These are phyloP conservation scores for Cercospora sojina DNA, from an alignment of 2,329 filamentous ascomycete genomes.

Conservation along the genomic window DNA sequence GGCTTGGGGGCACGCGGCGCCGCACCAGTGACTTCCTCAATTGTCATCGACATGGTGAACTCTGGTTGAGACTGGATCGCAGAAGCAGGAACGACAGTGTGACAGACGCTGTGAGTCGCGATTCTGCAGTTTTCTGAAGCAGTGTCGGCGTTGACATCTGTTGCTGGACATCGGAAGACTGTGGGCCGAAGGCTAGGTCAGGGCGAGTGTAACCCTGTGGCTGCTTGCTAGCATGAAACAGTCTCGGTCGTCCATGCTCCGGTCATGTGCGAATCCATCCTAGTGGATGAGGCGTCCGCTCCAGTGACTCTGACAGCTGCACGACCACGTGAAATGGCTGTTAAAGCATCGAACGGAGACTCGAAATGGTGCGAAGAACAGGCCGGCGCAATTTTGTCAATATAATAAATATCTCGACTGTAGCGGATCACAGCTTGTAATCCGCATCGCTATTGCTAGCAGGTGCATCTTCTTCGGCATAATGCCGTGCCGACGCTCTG, in stretches of 20 bases:
- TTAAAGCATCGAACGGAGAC: not conserved
- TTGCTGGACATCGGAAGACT: not conserved
- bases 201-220: not conserved
- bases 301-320: not conserved
- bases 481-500: not conserved
- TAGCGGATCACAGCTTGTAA: too few species aligned
- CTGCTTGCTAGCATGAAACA: not conserved
- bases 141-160: not conserved
- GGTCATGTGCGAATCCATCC: not conserved
- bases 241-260: not conserved
- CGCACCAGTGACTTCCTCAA: conserved; percentile 28
- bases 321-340: not conserved
- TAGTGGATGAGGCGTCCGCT: not conserved
- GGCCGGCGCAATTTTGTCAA: too few species aligned
- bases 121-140: not conserved
- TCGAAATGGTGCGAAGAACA: too few species aligned
- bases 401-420: too few species aligned
- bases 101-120: not conserved
- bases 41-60: conserved; percentile 37
- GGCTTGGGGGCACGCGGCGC: conserved; percentile 29
- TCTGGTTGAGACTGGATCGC: not conserved
- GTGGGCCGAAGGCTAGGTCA: not conserved
- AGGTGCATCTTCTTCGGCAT: not conserved
- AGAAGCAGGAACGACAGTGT: not conserved
- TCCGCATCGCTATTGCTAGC: not conserved